Evolutionary conservation across 2,329 filamentous ascomycete species (phyloP), one percentile per base, ranked within the genome.

Genomic region (Claviceps purpurea): DNA sequence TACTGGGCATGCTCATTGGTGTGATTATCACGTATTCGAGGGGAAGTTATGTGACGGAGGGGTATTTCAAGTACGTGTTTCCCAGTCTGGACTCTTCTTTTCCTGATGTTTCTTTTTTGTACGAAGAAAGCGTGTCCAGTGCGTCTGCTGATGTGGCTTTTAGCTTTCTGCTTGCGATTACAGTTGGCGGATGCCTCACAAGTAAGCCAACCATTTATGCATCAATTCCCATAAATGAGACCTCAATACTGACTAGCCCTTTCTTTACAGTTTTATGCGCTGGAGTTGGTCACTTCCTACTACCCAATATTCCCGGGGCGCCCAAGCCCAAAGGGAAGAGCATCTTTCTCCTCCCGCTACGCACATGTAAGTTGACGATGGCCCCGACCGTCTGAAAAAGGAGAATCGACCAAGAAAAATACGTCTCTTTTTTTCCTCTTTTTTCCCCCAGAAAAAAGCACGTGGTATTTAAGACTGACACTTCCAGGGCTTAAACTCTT

Each of bases 11-110:
- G 38, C 55, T 58, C 11, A 57, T 58, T 22, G 56, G 56, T 5
- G 56, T 58, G 11, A 53, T 58, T 37, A 58, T 58, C 42, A 57
- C 55, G 2, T 58, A 58, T 39, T 49, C 44, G 10, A 47, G 55
- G 4, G 56, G 56, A 10, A 55, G 52, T 42, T 54, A 52, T 41
- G 55, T 58, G 14, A 53, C 46, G 39, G 52, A 58, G 37, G 56
- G 55, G 26, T 58, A 57, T 46, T 53, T 54, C 47, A 58, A 57
- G 55, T 30, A 40, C 14, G 20, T 26, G 4, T 11, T 2, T 14
- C 10, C 26, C 22, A 45, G 43, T 10, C 0, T 2, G 38, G 13
- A 18, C 7, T 30, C 1, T 6, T 45, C n/a, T 45, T 18, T 13
- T 24, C 10, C 10, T 45, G 3, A 30, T 11, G 7, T 45, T 26